These are phyloP conservation scores for Globisporangium lucens DNA, from an alignment of 352 stramenopile species.

Conservation along the genomic window DNA sequence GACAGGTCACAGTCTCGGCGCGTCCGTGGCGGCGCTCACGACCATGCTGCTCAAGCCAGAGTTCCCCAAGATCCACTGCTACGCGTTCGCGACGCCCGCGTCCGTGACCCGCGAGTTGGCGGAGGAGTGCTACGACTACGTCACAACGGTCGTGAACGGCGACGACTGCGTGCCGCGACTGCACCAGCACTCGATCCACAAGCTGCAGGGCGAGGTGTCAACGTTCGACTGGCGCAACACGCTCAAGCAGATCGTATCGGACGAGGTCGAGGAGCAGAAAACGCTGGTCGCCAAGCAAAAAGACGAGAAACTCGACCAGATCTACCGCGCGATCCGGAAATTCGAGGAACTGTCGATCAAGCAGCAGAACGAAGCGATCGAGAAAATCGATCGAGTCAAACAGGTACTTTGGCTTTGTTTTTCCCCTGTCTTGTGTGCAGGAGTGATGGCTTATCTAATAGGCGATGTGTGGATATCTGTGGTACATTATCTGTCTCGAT, in stretches of 20 bases:
- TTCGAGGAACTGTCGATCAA: slow-evolving; percentile 42
- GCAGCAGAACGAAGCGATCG: slow-evolving; percentile 41
- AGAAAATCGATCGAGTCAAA: slow-evolving; percentile 54
- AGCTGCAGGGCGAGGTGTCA: slow-evolving; percentile 61
- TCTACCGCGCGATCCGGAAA: slow-evolving; percentile 38
- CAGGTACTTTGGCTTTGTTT: slow-evolving; percentile 16
- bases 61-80: slow-evolving; percentile 55
- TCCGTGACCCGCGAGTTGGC: slow-evolving; percentile 69
- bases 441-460: not conserved
- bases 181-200: slow-evolving; percentile 68
- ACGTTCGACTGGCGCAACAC: slow-evolving; percentile 63
- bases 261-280: slow-evolving; percentile 64
- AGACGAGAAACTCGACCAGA: slow-evolving; percentile 42
- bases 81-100: slow-evolving; percentile 67
- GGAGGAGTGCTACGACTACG: slow-evolving; percentile 41
- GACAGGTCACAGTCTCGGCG: slow-evolving; percentile 74
- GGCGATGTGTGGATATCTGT: not conserved
- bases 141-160: slow-evolving; percentile 73
- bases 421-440: not conserved
- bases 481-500: not conserved
- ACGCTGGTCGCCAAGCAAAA: slow-evolving; percentile 39
- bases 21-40: slow-evolving; percentile 61
- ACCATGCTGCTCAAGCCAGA: slow-evolving; percentile 42
- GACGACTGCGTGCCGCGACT: slow-evolving; percentile 82
- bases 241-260: slow-evolving; percentile 51